Base-by-base conservation (phyloP, 2,329 filamentous ascomycete species). In the Botrytis pseudocinerea region DNA sequence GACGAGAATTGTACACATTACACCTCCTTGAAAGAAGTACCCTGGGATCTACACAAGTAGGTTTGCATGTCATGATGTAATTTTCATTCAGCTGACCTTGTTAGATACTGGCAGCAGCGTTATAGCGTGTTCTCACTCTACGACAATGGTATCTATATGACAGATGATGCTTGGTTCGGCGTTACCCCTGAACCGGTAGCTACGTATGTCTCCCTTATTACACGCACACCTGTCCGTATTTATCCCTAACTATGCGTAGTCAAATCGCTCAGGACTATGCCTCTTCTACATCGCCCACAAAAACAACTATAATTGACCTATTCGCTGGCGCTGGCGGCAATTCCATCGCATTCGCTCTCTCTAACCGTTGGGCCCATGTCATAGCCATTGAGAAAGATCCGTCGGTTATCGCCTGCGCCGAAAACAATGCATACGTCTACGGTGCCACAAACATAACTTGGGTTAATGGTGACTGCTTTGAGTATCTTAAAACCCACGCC, bases 241-340 rank as follows among this genome's bases (percentile, higher is more conserved):
- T 14, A 35, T 35, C 61, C 46, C 69, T 72, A 66, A 75, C 70
- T 70, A 14, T 28, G 20, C 42, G 7, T 75, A 92, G 93, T 74
- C 90, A 91, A 83, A 93, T 97, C 70, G 93, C 95, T 25, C 80
- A 86, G 22, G 92, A 97, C 79, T 85, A 97, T 60, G 85, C 87
- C 25, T 83, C 62, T 84, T 86, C 72, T 46, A 74, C 73, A 12
- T 57, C 74, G 70, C 63, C 75, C 64, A 74, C 77, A 35, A 78
- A 78, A 74, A 75, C 74, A 57, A 71, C 76, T 69, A 84, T 99
- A 54, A 89, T 99, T 74, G 96, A 99, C 82, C 89, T 92, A 63
- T 99, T 99, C 83, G 93, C 91, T 42, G 96, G 96, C 61, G 94
- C 93, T 0, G 96, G 97, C 54, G 96, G 95, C 71, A 99, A 99